A percentile compares a stretch with the other conserved stretches of the same genome.
Evolutionary conservation across 2,329 filamentous ascomycete genomes (phyloP).

Genomic region (Botrytis paeoniae): DNA sequence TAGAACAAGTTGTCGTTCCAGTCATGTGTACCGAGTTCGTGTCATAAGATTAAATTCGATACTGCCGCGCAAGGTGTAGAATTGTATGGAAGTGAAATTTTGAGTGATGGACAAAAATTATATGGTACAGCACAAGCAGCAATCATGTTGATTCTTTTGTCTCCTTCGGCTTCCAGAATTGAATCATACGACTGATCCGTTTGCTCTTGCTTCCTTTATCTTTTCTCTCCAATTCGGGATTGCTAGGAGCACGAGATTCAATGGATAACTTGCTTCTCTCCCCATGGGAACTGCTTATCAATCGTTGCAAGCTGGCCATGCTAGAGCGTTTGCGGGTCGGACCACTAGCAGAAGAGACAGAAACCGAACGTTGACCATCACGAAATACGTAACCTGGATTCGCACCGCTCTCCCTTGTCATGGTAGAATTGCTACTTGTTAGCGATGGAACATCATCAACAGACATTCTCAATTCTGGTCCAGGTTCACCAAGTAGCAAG

Average conservation of each 20-base stretch:
- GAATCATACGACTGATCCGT: conserved; percentile 70
- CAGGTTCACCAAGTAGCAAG: conserved; percentile 69
- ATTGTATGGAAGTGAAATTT: background rate
- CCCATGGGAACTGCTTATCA: conserved; percentile 72
- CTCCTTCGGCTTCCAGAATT: conserved; percentile 64
- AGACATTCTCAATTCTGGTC: conserved; percentile 68
- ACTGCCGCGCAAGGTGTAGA: background rate
- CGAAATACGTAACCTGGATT: conserved; percentile 47
- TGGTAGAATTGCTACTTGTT: conserved; percentile 74
- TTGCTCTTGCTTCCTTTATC: conserved; percentile 64
- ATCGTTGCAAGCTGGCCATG: conserved; percentile 70
- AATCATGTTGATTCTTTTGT: conserved; percentile 13
- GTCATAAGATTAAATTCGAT: conserved; percentile 2
- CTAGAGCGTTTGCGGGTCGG: conserved; percentile 67
- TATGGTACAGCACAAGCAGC: background rate
- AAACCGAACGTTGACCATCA: conserved; percentile 58
- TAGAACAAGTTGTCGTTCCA: conserved; percentile 19
- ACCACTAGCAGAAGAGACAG: conserved; percentile 59
- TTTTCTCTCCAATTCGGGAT: conserved; percentile 39
- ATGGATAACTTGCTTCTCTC: conserved; percentile 73
- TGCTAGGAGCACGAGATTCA: conserved; percentile 52
- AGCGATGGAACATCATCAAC: conserved; percentile 71
- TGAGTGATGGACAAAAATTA: background rate
- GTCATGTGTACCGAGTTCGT: conserved; percentile 16
- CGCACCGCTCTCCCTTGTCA: conserved; percentile 63